These are phyloP conservation scores for Saccharomycopsis sp. DNA, from an alignment of 805 yeast species.

Conservation along the genomic window DNA sequence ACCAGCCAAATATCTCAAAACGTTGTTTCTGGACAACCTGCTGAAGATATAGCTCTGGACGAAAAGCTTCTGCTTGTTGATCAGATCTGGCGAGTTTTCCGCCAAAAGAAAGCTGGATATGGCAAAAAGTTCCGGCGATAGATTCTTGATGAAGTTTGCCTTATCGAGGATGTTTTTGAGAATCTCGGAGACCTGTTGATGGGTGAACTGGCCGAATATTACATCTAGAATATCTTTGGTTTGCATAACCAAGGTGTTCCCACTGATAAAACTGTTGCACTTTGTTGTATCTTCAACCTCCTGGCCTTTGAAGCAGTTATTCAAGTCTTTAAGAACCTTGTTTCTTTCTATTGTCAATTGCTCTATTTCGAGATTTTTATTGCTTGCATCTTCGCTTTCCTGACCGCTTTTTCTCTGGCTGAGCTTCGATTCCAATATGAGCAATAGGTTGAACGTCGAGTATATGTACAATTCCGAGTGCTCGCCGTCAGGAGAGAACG, in stretches of 20 bases:
- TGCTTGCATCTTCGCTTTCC: neutral
- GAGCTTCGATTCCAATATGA: conserved; percentile 8
- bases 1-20: conserved; percentile 9
- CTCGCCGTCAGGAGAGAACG: neutral
- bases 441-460: conserved; percentile 7
- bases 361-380: neutral
- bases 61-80: conserved; percentile 7
- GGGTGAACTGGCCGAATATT: conserved; percentile 6
- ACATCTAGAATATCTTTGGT: conserved; percentile 11
- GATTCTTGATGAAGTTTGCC: neutral
- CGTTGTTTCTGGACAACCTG: conserved; percentile 10
- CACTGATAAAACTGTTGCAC: neutral
- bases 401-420: neutral
- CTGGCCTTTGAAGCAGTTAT: neutral
- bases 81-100: conserved; percentile 8
- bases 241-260: neutral
- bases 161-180: neutral
- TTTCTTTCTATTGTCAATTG: conserved; percentile 10
- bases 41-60: conserved; percentile 9
- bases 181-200: conserved; percentile 2
- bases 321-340: conserved; percentile 3
- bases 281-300: neutral
- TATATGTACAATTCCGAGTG: conserved; percentile 13
- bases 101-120: conserved; percentile 3
- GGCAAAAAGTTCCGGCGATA: conserved; percentile 11